Conservation (phyloP, 2,329 filamentous ascomycete genomes). For the Ophiosphaerella korrae region DNA sequence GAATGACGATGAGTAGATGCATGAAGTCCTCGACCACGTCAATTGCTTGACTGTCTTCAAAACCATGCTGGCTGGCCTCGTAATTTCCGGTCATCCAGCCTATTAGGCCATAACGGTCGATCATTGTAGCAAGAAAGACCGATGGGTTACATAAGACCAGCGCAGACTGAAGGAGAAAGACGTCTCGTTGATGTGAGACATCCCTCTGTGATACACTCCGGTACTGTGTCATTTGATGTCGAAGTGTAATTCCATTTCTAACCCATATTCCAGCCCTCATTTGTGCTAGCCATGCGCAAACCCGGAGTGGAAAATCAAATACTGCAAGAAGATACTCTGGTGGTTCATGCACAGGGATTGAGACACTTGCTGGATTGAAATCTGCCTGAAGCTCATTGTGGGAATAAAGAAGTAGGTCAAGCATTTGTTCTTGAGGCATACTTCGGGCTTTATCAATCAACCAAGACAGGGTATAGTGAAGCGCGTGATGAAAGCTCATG, state of each 20-base stretch:
- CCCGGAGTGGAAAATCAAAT: conserved; percentile 90
- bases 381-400: conserved; percentile 70
- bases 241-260: conserved; percentile 91
- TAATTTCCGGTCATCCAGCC: conserved; percentile 87
- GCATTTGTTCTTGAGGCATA: conserved; percentile 71
- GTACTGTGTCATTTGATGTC: conserved; percentile 94
- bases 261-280: conserved; percentile 99
- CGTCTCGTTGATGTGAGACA: conserved; percentile 90
- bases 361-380: conserved; percentile 64
- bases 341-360: conserved; percentile 62
- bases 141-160: conserved; percentile 84
- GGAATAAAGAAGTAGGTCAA: conserved; percentile 72
- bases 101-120: conserved; percentile 88
- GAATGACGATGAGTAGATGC: conserved; percentile 85
- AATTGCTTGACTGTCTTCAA: conserved; percentile 85
- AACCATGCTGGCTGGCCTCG: conserved; percentile 65
- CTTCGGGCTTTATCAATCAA: conserved; percentile 85
- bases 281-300: conserved; percentile 95
- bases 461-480: conserved; percentile 97
- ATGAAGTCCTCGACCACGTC: conserved; percentile 96
- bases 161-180: conserved; percentile 90
- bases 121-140: conserved; percentile 82
- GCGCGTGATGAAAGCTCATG: conserved; percentile 95
- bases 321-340: conserved; percentile 85
- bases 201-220: conserved; percentile 87